These are phyloP conservation scores for Chamaenerion angustifolium DNA, from an alignment of 345 rosid genomes.

Conservation along the genomic window DNA sequence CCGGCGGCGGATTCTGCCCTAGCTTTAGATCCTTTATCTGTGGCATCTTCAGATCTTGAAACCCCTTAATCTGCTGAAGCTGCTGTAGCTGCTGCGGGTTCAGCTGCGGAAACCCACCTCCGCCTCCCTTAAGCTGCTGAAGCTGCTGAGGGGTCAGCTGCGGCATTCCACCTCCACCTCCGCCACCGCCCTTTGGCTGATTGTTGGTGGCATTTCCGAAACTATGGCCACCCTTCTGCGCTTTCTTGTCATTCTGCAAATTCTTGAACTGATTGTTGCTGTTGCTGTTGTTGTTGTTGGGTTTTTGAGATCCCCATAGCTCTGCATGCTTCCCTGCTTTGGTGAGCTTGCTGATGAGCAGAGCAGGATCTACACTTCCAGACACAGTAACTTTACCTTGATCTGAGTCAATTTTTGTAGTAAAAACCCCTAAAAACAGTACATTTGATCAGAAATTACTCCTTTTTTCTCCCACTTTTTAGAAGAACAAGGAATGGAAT, in stretches of 20 bases:
- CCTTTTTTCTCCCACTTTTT: neutral
- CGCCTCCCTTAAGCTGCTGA: constrained; percentile 25
- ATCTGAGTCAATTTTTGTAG: constrained; percentile 62
- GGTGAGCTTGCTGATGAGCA: constrained; percentile 67
- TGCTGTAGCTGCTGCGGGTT: constrained; percentile 37
- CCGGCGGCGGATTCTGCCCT: constrained; percentile 40
- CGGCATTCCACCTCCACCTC: constrained; percentile 4
- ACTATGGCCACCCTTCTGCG: constrained; percentile 1
- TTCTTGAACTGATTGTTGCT: constrained; percentile 35
- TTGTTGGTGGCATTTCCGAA: constrained; percentile 24
- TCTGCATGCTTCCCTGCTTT: constrained; percentile 92
- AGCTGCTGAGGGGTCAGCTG: constrained; percentile 19
- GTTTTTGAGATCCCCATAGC: constrained; percentile 54
- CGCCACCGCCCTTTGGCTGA: constrained; percentile 30
- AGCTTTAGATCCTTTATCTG: constrained; percentile 38
- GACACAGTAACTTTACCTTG: constrained; percentile 80
- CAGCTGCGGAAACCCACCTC: constrained; percentile 8
- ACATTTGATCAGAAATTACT: neutral
- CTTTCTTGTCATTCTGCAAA: constrained; percentile 61
- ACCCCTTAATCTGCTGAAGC: constrained; percentile 54
- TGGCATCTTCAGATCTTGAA: constrained; percentile 49
- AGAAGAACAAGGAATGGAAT: neutral
- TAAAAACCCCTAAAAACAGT: constrained; percentile 43
- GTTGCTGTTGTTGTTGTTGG: constrained; percentile 24
- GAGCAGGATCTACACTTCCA: constrained; percentile 59